phyloP scores from a whole-genome alignment of 2,329 filamentous ascomycete genomes.

The Drechslerella dactyloides region DNA sequence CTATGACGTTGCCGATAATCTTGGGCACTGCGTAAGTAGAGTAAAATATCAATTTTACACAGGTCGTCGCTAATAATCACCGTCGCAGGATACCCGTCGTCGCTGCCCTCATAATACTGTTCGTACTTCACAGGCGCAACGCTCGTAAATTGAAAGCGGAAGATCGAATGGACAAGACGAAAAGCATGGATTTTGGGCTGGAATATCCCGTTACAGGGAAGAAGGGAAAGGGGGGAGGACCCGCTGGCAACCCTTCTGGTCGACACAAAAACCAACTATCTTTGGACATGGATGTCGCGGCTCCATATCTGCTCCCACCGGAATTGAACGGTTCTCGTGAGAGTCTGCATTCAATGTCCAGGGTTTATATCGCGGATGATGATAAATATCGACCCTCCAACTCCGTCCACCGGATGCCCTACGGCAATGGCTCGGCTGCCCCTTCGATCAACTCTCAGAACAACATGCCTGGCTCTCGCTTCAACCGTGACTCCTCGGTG shows the following conservation, averaged over 20 bases:
- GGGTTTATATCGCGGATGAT: slow-evolving; percentile 74
- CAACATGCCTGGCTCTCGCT: neutral
- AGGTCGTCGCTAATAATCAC: slow-evolving; percentile 16
- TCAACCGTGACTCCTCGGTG: slow-evolving; percentile 53
- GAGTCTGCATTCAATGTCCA: slow-evolving; percentile 83
- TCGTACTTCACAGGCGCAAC: slow-evolving; percentile 81
- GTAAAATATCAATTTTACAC: neutral
- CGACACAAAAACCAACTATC: slow-evolving; percentile 66
- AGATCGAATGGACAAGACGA: slow-evolving; percentile 84
- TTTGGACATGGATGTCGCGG: slow-evolving; percentile 74
- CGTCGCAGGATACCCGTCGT: slow-evolving; percentile 74
- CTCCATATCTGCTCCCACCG: slow-evolving; percentile 91
- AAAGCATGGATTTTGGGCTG: slow-evolving; percentile 89
- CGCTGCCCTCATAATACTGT: slow-evolving; percentile 69
- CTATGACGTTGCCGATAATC: slow-evolving; percentile 70
- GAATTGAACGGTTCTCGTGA: slow-evolving; percentile 78
- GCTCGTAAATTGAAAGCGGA: slow-evolving; percentile 74
- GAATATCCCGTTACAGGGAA: slow-evolving; percentile 64
- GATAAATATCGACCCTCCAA: slow-evolving; percentile 78
- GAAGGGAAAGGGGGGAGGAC: slow-evolving; percentile 51
- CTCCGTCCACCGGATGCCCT: slow-evolving; percentile 27
- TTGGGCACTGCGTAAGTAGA: slow-evolving; percentile 72
- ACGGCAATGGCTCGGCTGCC: slow-evolving; percentile 26
- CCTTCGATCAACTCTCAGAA: slow-evolving; percentile 31
- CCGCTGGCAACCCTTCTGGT: slow-evolving; percentile 21